Base-by-base conservation (phyloP, 176 grass and related monocot species). In the Microstegium vimineum region DNA sequence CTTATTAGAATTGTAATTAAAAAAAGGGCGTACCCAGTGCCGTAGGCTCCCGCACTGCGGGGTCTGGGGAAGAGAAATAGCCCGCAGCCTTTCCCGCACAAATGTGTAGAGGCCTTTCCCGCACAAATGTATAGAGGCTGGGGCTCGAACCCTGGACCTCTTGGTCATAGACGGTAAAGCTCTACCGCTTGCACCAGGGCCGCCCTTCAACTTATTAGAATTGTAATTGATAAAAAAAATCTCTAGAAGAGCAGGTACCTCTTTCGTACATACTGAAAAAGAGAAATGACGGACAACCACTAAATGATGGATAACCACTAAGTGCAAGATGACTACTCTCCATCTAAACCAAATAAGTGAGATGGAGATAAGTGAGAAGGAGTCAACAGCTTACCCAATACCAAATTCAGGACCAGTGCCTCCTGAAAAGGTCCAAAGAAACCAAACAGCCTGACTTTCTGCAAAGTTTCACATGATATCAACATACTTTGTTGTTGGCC, bases 371-470 rank as follows among this genome's bases (percentile, higher is more conserved):
- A 49, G 46, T 49, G 46, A 49, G 14, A 6, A 17, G 49, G 54
- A 59, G 27, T 27, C 59, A 26, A 12, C 80, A 65, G 71, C 79
- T 64, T 64, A 42, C 41, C 66, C 13, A 11, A 76, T 64, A 76
- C 34, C 43, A 71, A 54, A 78, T 56, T 4, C 45, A 83, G 10
- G 43, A 64, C 34, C 14, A 57, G 43, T 14, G 5, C 6, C 27
- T 18, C 54, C 36, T 22, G 15, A 82, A 73, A 88, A 46, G 67
- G 10, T 51, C 76, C 38, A 43, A 27, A 11, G 2, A 18, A 26
- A 79, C 31, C 61, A 86, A 70, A 86, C 5, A 75, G 17, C 62
- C 64, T 26, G 77, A 80, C 59, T 78, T 59, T 69, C 36, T 35
- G 28, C 30, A 36, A 74, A 66, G 78, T 25, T 49, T 34, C 43